Conservation (phyloP, 371 early-diverging fungal species). For the Funneliformis caledonium region DNA sequence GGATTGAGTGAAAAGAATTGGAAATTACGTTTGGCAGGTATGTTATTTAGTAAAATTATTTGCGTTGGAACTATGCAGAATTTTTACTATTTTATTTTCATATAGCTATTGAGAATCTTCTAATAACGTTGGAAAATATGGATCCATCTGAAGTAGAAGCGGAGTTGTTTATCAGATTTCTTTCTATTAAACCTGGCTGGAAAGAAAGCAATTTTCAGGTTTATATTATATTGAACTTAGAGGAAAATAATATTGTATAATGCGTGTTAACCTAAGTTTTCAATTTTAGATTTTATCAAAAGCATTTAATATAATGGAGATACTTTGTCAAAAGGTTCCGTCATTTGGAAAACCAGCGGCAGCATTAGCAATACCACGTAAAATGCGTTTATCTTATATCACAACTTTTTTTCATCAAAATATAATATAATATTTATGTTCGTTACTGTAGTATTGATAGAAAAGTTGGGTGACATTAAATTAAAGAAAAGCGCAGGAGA, state of each 20-base stretch:
- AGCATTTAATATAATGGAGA: constrained; percentile 69
- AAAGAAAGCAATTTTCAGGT: constrained; percentile 97
- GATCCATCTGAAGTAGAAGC: constrained; percentile 65
- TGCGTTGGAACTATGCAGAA: background rate
- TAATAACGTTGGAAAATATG: constrained; percentile 48
- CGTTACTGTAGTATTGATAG: constrained; percentile 63
- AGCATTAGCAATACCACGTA: constrained; percentile 71
- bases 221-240: background rate
- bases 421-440: no score
- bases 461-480: constrained; percentile 95
- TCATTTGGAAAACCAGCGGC: constrained; percentile 78
- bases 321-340: constrained; percentile 62
- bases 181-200: constrained; percentile 89
- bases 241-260: background rate
- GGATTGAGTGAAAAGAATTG: constrained; percentile 76
- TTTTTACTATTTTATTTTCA: background rate
- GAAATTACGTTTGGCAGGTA: constrained; percentile 85
- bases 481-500: constrained; percentile 84
- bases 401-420: background rate
- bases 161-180: constrained; percentile 80
- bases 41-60: background rate
- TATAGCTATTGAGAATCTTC: constrained; percentile 74
- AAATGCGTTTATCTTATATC: background rate
- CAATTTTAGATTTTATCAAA: constrained; percentile 56
- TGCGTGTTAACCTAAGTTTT: background rate